Evolutionary conservation across 441 rosid species (phyloP), one percentile per base, ranked within the genome.

Genomic region (Adansonia grandidieri): DNA sequence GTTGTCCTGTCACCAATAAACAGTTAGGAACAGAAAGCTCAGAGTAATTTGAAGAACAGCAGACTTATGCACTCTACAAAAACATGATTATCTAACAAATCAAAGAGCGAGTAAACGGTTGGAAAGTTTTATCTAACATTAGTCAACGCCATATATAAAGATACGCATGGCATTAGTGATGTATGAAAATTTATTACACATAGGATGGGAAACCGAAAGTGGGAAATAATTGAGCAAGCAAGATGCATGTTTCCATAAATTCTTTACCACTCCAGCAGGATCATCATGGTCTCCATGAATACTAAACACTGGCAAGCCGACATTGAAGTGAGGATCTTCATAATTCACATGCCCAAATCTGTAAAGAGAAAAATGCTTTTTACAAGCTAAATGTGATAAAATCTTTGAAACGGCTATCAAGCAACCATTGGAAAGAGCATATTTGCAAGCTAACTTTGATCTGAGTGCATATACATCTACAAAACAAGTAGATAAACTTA

Each of bases 241-340:
- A 20, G 15, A 40, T 19, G 62, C 20, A 17, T 32, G n/a, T 72
- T 54, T 37, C 28, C 22, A 2, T 72, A 81, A 83, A 61, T 78
- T 74, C 48, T 85, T 83, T 90, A 96, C 99, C 94, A 96, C 99
- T 82, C 99, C 99, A 79, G 99, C 99, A 79, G 99, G 99, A 85
- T 96, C 99, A 85, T 96, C 99, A 86, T 96, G 99, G 88, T 96
- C 94, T 86, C 99, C 99, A 88, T 96, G 99, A 81, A 96, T 96
- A 77, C 93, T 96, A 82, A 96, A 94, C 72, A 96, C 97, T 1
- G 99, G 99, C 86, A 96, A 86, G 58, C 99, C 99, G 78, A 96
- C 96, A 83, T 94, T 96, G 86, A 92, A 96, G 87, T 96, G 97
- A 68, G 98, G 97, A 82, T 96, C 99, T 87, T 96, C 99, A 83